Evolutionary conservation across 371 early-diverging fungal genomes (phyloP).

Genomic region (Mucor ambiguus): DNA sequence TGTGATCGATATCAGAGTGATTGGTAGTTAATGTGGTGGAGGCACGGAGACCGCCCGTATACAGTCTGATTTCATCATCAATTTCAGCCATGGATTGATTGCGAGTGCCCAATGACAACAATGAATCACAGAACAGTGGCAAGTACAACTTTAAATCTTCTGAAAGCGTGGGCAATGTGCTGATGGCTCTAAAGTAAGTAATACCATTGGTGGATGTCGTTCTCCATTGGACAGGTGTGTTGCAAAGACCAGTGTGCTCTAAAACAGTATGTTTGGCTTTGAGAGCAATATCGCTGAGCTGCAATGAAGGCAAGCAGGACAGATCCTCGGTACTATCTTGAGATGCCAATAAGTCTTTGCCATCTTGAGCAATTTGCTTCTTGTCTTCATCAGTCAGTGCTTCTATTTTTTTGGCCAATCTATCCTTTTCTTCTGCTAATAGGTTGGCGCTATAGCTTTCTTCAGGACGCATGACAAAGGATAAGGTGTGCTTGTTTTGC

Average conservation of each 20-base stretch:
- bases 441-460: conserved; percentile 61
- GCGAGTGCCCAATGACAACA: conserved; percentile 86
- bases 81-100: conserved; percentile 79
- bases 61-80: conserved; percentile 83
- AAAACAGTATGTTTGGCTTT: conserved; percentile 67
- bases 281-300: conserved; percentile 71
- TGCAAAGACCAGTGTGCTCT: conserved; percentile 63
- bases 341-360: conserved; percentile 60
- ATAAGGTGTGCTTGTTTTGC: conserved; percentile 76
- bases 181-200: conserved; percentile 82
- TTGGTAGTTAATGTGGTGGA: conserved; percentile 70
- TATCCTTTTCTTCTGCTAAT: conserved; percentile 62
- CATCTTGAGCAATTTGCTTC: conserved; percentile 59
- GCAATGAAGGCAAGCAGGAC: conserved; percentile 81
- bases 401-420: conserved; percentile 64
- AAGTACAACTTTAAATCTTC: conserved; percentile 73
- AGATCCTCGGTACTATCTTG: conserved; percentile 83
- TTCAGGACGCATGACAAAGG: conserved; percentile 84
- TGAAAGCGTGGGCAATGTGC: conserved; percentile 63
- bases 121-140: conserved; percentile 79
- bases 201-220: conserved; percentile 90
- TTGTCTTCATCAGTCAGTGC: conserved; percentile 64
- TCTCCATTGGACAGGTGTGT: conserved; percentile 76
- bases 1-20: conserved; percentile 59
- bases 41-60: conserved; percentile 85